Evolutionary conservation across 169 alveolate species (phyloP), one percentile per base, ranked within the genome.

Genomic region (Eimeria acervulina): DNA sequence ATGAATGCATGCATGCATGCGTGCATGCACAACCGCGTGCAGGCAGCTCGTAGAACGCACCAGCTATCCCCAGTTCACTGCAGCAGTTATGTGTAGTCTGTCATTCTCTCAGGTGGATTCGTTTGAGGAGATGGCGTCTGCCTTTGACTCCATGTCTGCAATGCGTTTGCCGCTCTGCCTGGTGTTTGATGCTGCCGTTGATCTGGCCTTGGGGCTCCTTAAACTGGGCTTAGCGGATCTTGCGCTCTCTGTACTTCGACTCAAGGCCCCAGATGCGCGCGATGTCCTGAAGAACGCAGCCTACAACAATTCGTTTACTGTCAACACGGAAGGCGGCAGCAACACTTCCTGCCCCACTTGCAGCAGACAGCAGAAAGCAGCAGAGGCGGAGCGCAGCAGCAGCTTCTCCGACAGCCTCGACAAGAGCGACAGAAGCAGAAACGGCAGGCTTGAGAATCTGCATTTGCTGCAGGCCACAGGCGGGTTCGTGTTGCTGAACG

Each of bases 381-480:
- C 26, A n/a, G 91, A 83, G 42, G 91, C 72, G 19, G 87, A 76
- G 61, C 52, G 47, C 33, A 36, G 47, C 47, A 44, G 52, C 40
- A 23, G 63, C 5, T 38, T 42, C 59, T 42, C 87, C 26, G 87
- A 61, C n/a, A 36, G 36, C n/a, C 52, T 42, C 15, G 87, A 76
- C 19, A 76, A 76, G 44, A 59, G 0, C 1, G 28, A 59, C 21
- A n/a, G 68, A 59, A 59, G 68, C 68, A 59, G 68, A 1, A 33
- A 33, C 63, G 31, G 59, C 63, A 76, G 10, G 15, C 19, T 76
- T 33, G 47, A 76, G 13, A 76, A 38, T 44, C 36, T 83, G 44
- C 91, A 83, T 31, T n/a, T 51, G 91, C 47, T 83, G 91, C 91
- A 83, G 28, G 70, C 91, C 15, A 74, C 91, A 10, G 70, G 91